Conservation (phyloP, 2,329 filamentous ascomycete genomes). For the Trichoderma citrinoviride region DNA sequence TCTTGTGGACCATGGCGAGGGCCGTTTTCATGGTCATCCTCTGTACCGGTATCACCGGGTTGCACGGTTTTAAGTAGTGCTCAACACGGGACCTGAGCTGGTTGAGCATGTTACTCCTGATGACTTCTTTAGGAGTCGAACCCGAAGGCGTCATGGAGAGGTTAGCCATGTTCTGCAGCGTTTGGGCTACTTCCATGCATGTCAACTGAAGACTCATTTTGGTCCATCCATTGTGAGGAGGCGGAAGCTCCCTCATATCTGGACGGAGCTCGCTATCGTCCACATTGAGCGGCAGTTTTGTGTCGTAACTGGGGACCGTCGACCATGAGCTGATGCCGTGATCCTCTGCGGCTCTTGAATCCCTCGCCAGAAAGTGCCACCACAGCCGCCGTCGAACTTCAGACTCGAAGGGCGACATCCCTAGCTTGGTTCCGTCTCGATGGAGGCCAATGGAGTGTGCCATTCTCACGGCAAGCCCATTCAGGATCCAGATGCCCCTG, state of each 20-base stretch:
- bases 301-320: constrained; percentile 17
- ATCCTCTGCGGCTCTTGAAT: constrained; percentile 53
- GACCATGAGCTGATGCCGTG: constrained; percentile 42
- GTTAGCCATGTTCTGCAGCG: constrained; percentile 28
- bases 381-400: constrained; percentile 57
- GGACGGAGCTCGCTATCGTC: constrained; percentile 46
- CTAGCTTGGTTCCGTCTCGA: constrained; percentile 46
- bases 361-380: constrained; percentile 52
- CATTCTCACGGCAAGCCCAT: constrained; percentile 45
- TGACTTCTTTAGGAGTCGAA: constrained; percentile 29
- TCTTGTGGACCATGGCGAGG: constrained; percentile 34
- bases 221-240: constrained; percentile 51
- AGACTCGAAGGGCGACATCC: constrained; percentile 51
- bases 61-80: constrained; percentile 40
- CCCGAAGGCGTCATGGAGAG: constrained; percentile 24
- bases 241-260: constrained; percentile 39
- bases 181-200: constrained; percentile 47
- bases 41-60: constrained; percentile 50
- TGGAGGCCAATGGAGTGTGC: constrained; percentile 55
- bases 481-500: constrained; percentile 40
- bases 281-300: constrained; percentile 41
- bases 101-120: constrained; percentile 41
- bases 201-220: constrained; percentile 56
- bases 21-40: constrained; percentile 32
- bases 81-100: constrained; percentile 35